phyloP scores from a whole-genome alignment of 106 monocot species.

The Alisma plantagoaquatica region DNA sequence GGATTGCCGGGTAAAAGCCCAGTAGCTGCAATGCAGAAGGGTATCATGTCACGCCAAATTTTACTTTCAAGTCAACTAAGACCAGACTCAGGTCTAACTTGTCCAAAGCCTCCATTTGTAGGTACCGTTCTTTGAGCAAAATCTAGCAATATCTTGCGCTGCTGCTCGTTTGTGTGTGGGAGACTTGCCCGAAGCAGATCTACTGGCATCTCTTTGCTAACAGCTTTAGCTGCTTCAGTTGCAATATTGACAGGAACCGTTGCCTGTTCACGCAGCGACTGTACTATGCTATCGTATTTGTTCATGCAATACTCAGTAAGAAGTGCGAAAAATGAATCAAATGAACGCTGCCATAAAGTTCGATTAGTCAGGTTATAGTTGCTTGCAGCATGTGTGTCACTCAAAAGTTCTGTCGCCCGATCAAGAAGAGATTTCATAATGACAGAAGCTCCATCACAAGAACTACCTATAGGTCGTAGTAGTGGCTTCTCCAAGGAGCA shows the following conservation, averaged over 20 bases:
- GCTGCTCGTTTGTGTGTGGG: constrained; percentile 6
- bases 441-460: constrained; percentile 1
- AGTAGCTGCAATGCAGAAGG: too few species aligned
- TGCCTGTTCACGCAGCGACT: background rate
- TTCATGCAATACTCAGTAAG: constrained; percentile 6
- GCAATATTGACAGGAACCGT: background rate
- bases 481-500: background rate
- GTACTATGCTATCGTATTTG: constrained; percentile 12
- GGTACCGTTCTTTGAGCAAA: constrained; percentile 2
- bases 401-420: constrained; percentile 4
- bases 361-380: constrained; percentile 4
- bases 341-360: constrained; percentile 10
- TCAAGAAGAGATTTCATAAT: constrained; percentile 4
- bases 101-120: background rate
- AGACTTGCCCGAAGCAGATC: constrained; percentile 11
- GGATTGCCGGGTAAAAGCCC: too few species aligned
- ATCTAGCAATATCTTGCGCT: constrained; percentile 4
- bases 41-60: too few species aligned
- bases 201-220: too few species aligned
- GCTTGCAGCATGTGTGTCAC: background rate
- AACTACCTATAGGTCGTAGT: background rate
- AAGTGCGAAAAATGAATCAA: constrained; percentile 7
- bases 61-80: too few species aligned
- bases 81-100: too few species aligned
- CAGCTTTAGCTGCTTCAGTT: constrained; percentile 1